Base-by-base conservation (phyloP, 2,329 filamentous ascomycete genomes). In the Botrytis fabae region DNA sequence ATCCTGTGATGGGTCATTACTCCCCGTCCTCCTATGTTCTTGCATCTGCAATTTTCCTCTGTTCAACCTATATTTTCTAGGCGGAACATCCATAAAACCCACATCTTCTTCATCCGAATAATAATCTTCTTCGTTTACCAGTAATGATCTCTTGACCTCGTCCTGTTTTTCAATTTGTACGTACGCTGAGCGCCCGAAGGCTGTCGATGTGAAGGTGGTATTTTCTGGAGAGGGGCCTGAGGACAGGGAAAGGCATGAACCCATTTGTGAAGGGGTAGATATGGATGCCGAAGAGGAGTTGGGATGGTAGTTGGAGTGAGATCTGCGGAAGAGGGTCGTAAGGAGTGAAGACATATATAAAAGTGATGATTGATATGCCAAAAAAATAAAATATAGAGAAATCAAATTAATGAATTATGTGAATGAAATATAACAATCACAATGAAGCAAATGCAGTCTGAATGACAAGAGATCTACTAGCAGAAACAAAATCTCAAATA, bases 81-180 rank as follows among this genome's bases (percentile, higher is more conserved):
- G 9, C 4, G 48, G 48, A 22, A 69, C 5, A 57, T 65, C 44
- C 32, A 51, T 48, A 20, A 38, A 38, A 0, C 62, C 62, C 20
- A 71, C 14, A 38, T 71, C 70, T 28, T 71, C 60, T 14, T 66
- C 70, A 57, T 71, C 70, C 10, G 61, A 71, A 57, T 59, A 44
- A 59, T 71, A 71, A 4, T 40, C 63, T 35, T 71, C 59, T 25
- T 64, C 59, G 12, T 59, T 32, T 14, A 71, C 8, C 14, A 71
- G 14, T 14, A 71, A 40, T 1, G 35, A 57, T 25, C 28, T 51
- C 48, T 66, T 59, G 44, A 66, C 22, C 9, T 66, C 38, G 1
- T 65, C n/a, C 35, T 71, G 35, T 22, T 65, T 71, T n/a, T 57
- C 69, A 35, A 71, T 65, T 32, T 66, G 35, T 25, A 59, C 38